Percentiles rank a stretch among this genome's conserved stretches.
Conservation (phyloP, 1,284 basidiomycete genomes). For the Boletus hoseneyae region DNA sequence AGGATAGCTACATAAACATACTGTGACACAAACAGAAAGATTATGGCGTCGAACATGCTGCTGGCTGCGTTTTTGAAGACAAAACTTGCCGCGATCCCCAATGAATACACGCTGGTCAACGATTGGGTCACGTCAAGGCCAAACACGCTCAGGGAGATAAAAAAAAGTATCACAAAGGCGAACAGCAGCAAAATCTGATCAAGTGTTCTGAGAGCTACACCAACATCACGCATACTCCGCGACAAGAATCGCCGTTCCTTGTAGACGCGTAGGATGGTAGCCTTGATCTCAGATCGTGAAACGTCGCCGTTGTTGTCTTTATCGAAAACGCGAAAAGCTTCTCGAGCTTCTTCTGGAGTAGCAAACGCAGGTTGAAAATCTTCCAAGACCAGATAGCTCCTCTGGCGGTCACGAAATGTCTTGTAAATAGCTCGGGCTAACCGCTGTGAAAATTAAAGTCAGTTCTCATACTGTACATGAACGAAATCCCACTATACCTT, state of each 20-base stretch:
- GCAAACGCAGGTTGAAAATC: slow-evolving; percentile 73
- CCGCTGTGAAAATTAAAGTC: slow-evolving; percentile 37
- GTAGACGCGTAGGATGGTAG: slow-evolving; percentile 67
- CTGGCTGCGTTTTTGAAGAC: slow-evolving; percentile 72
- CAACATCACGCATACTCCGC: slow-evolving; percentile 70
- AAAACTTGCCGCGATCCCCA: slow-evolving; percentile 69
- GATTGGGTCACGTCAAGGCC: slow-evolving; percentile 58
- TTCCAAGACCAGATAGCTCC: slow-evolving; percentile 59
- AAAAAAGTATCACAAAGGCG: slow-evolving; percentile 62
- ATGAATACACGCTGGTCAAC: slow-evolving; percentile 64
- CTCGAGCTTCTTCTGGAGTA: slow-evolving; percentile 51
- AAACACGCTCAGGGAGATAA: slow-evolving; percentile 70
- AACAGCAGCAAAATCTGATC: slow-evolving; percentile 61
- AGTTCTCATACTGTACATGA: not conserved
- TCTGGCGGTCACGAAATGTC: slow-evolving; percentile 53
- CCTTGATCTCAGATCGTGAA: slow-evolving; percentile 74
- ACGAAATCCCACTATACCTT: slow-evolving; percentile 42
- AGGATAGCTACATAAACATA: slow-evolving; percentile 33
- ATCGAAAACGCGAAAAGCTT: slow-evolving; percentile 76
- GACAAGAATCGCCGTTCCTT: slow-evolving; percentile 70
- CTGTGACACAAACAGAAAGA: slow-evolving; percentile 80
- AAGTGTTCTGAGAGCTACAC: slow-evolving; percentile 59
- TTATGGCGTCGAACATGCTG: slow-evolving; percentile 70
- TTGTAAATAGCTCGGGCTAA: slow-evolving; percentile 69
- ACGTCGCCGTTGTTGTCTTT: slow-evolving; percentile 77